Conservation (phyloP, 2,329 filamentous ascomycete genomes). For the Aspergillus fructus region DNA sequence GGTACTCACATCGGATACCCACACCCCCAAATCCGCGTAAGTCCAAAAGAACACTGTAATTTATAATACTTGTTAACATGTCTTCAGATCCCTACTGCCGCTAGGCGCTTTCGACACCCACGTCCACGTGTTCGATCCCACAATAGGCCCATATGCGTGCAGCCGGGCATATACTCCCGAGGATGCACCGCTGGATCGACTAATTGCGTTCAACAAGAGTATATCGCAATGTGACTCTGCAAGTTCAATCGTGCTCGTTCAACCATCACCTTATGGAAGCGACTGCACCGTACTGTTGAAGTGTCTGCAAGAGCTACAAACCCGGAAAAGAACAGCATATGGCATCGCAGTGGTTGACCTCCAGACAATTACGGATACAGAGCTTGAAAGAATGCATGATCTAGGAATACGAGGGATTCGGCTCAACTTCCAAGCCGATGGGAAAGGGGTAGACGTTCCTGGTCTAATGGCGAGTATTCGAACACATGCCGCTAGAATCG, state of each 20-base stretch:
- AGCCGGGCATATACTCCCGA: not conserved
- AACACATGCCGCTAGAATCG: not conserved
- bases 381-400: not conserved
- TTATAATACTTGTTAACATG: not conserved
- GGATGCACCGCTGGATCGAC: not conserved
- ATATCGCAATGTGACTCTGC: not conserved
- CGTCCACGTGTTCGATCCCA: conserved; percentile 3
- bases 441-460: not conserved
- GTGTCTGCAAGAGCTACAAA: not conserved
- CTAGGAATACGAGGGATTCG: not conserved
- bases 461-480: not conserved
- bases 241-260: not conserved
- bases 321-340: not conserved
- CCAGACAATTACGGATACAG: not conserved
- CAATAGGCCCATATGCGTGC: not conserved
- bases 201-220: not conserved
- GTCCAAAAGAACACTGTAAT: too few species aligned
- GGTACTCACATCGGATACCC: too few species aligned
- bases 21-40: too few species aligned
- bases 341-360: conserved; percentile 1
- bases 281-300: conserved; percentile 1
- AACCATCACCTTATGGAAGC: not conserved
- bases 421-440: conserved; percentile 3
- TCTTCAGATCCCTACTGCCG: not conserved
- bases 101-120: not conserved